These are phyloP conservation scores for Fusarium sambucinum DNA, from an alignment of 2,329 filamentous ascomycete species.

Conservation along the genomic window DNA sequence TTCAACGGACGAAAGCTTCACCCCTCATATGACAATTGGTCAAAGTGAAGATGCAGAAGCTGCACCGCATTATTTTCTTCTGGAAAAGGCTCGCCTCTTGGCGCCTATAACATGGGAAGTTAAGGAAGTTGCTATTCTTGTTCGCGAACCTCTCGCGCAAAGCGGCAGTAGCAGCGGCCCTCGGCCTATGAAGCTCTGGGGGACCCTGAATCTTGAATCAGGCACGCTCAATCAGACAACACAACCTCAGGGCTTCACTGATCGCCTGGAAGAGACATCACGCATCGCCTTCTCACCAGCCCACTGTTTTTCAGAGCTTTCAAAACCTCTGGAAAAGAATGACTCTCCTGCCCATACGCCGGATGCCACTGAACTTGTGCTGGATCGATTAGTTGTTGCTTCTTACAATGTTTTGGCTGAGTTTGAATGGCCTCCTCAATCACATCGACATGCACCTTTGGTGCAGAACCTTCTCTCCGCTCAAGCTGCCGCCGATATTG, in stretches of 20 bases:
- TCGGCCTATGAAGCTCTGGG: conserved; percentile 69
- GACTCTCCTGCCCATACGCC: neutral
- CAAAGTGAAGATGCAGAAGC: conserved; percentile 64
- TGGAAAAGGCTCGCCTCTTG: conserved; percentile 65
- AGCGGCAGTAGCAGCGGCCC: conserved; percentile 47
- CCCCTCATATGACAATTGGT: conserved; percentile 69
- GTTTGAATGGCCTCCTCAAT: conserved; percentile 60
- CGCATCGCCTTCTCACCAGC: conserved; percentile 13
- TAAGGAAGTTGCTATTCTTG: conserved; percentile 63
- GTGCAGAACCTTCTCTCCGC: conserved; percentile 59
- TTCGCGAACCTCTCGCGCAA: conserved; percentile 58
- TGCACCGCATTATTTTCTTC: conserved; percentile 62
- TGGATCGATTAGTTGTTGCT: conserved; percentile 55
- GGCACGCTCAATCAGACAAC: conserved; percentile 14
- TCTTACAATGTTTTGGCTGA: conserved; percentile 68
- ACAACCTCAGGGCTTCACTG: conserved; percentile 18
- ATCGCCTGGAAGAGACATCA: conserved; percentile 1
- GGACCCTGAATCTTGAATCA: conserved; percentile 56
- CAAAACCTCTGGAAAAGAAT: conserved; percentile 18
- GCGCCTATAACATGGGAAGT: conserved; percentile 63
- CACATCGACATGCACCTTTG: conserved; percentile 58
- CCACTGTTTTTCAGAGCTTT: conserved; percentile 18
- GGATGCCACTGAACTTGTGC: neutral
- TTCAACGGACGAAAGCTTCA: conserved; percentile 47
- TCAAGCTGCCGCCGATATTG: conserved; percentile 59